Percentiles rank a stretch among this genome's conserved stretches.
These are phyloP conservation scores for Euphrasia confusa DNA, from an alignment of 257 asterid species.

Conservation along the genomic window DNA sequence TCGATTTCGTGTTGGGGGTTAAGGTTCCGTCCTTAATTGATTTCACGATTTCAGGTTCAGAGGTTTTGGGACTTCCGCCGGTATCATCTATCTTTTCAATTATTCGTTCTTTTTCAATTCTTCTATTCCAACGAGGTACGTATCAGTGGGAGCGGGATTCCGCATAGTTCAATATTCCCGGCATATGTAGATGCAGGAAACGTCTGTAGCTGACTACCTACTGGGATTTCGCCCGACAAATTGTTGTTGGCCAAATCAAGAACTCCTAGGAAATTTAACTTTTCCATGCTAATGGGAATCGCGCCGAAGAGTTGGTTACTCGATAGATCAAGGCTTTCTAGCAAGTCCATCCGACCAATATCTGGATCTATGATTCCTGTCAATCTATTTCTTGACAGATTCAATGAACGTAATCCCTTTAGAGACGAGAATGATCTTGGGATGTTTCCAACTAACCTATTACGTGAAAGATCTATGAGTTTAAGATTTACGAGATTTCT, in stretches of 20 bases:
- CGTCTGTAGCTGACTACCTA: slow-evolving; percentile 30
- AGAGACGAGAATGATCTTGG: slow-evolving; percentile 16
- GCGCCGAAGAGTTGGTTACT: slow-evolving; percentile 28
- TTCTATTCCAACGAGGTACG: no score
- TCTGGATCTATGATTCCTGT: slow-evolving; percentile 25
- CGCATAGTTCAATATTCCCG: slow-evolving; percentile 26
- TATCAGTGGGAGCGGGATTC: no score
- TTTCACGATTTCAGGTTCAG: no score
- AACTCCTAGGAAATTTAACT: slow-evolving; percentile 11
- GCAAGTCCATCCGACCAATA: slow-evolving; percentile 31
- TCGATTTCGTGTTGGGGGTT: no score
- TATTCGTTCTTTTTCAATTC: no score
- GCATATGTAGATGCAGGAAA: slow-evolving; percentile 28
- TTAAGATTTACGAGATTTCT: slow-evolving; percentile 23
- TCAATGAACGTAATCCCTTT: slow-evolving; percentile 22
- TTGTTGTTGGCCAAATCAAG: slow-evolving; percentile 17
- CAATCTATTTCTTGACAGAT: slow-evolving; percentile 21
- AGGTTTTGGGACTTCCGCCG: no score
- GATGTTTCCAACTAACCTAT: slow-evolving; percentile 24
- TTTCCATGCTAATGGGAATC: slow-evolving; percentile 5
- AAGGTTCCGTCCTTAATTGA: no score
- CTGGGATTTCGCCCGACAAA: slow-evolving; percentile 32
- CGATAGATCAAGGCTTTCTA: slow-evolving; percentile 37
- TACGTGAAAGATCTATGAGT: slow-evolving; percentile 33
- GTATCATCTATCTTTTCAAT: no score